phyloP scores from a whole-genome alignment of 2,329 filamentous ascomycete species.

The Claviceps cyperi region DNA sequence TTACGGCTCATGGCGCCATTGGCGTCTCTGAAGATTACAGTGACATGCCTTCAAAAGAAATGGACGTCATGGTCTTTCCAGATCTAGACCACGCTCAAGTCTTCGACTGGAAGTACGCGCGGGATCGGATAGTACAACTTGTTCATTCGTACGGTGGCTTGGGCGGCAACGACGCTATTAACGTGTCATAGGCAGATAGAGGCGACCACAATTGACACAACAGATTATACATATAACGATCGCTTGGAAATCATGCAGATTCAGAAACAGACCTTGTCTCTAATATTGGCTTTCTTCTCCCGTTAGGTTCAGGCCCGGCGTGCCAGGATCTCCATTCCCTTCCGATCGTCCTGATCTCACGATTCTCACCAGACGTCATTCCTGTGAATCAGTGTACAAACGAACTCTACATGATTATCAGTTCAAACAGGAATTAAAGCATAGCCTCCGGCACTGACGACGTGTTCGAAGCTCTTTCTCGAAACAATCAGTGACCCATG shows the following conservation, averaged over 20 bases:
- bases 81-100: conserved; percentile 50
- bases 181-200: no score
- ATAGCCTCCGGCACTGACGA: conserved; percentile 50
- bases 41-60: conserved; percentile 7
- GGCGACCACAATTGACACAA: no score
- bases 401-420: conserved; percentile 50
- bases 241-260: no score
- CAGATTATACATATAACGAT: no score
- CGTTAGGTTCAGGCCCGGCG: no score
- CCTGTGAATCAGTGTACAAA: conserved; percentile 52
- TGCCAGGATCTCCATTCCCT: conserved; percentile 39
- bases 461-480: conserved; percentile 36
- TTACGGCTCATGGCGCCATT: conserved; percentile 6
- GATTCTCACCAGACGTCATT: conserved; percentile 31
- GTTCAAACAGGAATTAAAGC: conserved; percentile 55
- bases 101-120: conserved; percentile 28
- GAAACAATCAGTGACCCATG: conserved; percentile 47
- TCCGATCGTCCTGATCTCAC: conserved; percentile 20
- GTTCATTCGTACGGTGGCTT: conserved; percentile 13
- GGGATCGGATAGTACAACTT: conserved; percentile 16
- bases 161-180: neutral
- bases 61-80: conserved; percentile 47
- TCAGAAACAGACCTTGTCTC: no score
- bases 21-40: conserved; percentile 9
- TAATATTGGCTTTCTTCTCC: no score